phyloP scores from a whole-genome alignment of 257 asterid genomes.

The Anisodus tanguticus region DNA sequence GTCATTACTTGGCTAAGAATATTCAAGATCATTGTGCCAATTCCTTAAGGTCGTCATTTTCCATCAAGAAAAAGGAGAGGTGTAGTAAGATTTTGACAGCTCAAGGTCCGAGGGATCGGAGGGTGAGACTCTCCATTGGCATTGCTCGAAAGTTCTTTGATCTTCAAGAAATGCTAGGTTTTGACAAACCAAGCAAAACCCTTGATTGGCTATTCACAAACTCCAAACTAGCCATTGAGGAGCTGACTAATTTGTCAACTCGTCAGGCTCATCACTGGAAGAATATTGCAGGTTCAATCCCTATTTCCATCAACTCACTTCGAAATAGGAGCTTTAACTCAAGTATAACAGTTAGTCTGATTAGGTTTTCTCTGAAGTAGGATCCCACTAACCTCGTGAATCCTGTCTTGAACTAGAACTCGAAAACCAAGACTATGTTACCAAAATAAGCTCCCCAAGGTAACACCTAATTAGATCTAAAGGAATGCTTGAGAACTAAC shows the following conservation, averaged over 20 bases:
- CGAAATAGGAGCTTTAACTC: no score
- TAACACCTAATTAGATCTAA: background rate
- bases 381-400: no score
- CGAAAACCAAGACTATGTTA: no score
- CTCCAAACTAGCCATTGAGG: slow-evolving; percentile 68
- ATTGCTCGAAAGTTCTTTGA: slow-evolving; percentile 84
- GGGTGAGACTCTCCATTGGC: slow-evolving; percentile 79
- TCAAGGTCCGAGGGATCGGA: slow-evolving; percentile 79
- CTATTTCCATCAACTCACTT: no score
- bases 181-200: slow-evolving; percentile 88
- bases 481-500: background rate
- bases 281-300: background rate
- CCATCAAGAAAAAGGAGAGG: slow-evolving; percentile 52
- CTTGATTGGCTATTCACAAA: slow-evolving; percentile 82
- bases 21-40: slow-evolving; percentile 9
- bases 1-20: slow-evolving; percentile 32
- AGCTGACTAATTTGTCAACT: slow-evolving; percentile 46
- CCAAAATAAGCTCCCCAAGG: background rate
- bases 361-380: background rate
- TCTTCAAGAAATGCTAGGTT: slow-evolving; percentile 82
- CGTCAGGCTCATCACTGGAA: background rate
- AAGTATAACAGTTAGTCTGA: background rate
- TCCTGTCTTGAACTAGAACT: no score
- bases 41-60: background rate
- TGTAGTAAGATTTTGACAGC: slow-evolving; percentile 81